These are phyloP conservation scores for Cadophora gregata DNA, from an alignment of 2,329 filamentous ascomycete genomes.

Conservation along the genomic window DNA sequence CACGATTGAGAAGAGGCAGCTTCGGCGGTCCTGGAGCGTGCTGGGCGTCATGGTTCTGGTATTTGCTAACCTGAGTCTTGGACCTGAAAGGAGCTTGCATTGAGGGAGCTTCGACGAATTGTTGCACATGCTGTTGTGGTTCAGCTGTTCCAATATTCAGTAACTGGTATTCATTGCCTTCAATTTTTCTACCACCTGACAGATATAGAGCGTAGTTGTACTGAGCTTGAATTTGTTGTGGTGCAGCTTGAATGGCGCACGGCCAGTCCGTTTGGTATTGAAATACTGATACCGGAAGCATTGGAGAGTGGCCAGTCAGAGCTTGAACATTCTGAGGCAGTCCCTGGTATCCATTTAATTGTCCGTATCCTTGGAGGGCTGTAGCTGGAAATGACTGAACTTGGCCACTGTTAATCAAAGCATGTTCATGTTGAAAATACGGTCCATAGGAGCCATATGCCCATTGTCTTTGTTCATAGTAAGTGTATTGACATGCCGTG, in stretches of 20 bases:
- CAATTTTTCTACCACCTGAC: background rate
- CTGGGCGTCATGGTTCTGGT: background rate
- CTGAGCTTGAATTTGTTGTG: background rate
- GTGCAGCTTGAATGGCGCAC: background rate
- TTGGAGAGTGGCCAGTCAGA: background rate
- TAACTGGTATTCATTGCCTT: background rate
- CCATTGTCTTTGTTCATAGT: background rate
- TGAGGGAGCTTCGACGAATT: background rate
- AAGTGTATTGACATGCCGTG: background rate
- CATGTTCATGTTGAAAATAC: background rate
- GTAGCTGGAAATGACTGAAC: background rate
- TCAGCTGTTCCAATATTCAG: background rate
- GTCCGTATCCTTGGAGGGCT: background rate
- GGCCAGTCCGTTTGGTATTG: background rate
- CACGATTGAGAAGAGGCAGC: background rate
- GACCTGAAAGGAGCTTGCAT: background rate
- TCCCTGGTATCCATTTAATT: too few relatives aligned
- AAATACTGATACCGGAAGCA: background rate
- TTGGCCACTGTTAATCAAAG: background rate
- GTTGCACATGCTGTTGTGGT: background rate
- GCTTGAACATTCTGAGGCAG: background rate
- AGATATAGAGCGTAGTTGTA: background rate
- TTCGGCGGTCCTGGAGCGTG: background rate
- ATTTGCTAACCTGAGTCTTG: background rate
- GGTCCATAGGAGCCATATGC: too few relatives aligned